These are phyloP conservation scores for Ophiosphaerella narmari DNA, from an alignment of 2,329 filamentous ascomycete species.

Conservation along the genomic window DNA sequence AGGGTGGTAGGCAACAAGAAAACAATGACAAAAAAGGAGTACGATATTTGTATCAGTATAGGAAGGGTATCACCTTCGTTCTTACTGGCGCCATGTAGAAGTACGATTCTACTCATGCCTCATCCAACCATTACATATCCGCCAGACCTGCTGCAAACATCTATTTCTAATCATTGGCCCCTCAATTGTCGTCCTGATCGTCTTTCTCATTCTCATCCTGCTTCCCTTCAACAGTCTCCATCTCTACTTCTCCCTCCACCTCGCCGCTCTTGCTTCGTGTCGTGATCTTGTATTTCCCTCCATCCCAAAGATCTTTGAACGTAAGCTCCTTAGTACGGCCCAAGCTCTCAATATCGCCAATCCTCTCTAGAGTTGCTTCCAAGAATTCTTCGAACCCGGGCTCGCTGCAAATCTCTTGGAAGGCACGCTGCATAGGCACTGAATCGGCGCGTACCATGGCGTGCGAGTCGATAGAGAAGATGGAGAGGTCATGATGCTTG, in stretches of 20 bases:
- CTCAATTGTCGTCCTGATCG: slow-evolving; percentile 15
- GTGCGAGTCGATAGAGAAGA: slow-evolving; percentile 89
- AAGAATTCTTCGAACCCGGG: slow-evolving; percentile 82
- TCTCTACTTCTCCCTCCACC: slow-evolving; percentile 35
- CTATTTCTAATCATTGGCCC: neutral
- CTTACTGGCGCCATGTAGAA: too few relatives aligned
- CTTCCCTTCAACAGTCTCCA: slow-evolving; percentile 38
- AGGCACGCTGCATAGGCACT: slow-evolving; percentile 94
- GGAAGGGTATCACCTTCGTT: too few relatives aligned
- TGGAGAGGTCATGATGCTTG: slow-evolving; percentile 87
- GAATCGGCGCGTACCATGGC: slow-evolving; percentile 90
- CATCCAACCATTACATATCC: neutral
- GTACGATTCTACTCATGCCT: too few relatives aligned
- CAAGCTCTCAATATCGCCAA: slow-evolving; percentile 89
- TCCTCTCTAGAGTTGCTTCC: slow-evolving; percentile 80
- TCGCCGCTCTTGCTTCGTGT: slow-evolving; percentile 35
- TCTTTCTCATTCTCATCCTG: slow-evolving; percentile 29
- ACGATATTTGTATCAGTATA: too few relatives aligned
- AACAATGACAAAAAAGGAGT: too few relatives aligned
- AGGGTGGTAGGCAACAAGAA: too few relatives aligned
- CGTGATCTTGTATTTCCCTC: slow-evolving; percentile 69
- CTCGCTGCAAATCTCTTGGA: slow-evolving; percentile 77
- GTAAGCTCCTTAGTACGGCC: slow-evolving; percentile 93
- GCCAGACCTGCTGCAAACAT: neutral
- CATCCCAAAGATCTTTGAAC: slow-evolving; percentile 88